Evolutionary conservation across 257 asterid species (phyloP), one percentile per base, ranked within the genome.

Genomic region (Solanum arcanum): DNA sequence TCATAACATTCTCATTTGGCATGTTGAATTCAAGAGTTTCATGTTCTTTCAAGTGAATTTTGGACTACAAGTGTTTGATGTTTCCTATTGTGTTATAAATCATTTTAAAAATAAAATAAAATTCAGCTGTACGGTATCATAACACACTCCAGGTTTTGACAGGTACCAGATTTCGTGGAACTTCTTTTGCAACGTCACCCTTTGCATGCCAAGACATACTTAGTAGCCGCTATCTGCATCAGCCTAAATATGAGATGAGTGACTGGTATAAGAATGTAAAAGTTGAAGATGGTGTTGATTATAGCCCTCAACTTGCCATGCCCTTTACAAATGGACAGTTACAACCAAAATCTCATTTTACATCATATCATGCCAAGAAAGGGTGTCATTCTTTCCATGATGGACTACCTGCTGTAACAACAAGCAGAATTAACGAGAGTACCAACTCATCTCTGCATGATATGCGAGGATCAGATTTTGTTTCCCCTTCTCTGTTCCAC

Each of bases 181-280:
- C 88, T 49, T 82, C 92, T 49, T 87, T 83, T 77, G 87, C 88
- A 27, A 52, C 89, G 11, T 81, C 93, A 12, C 88, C 93, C 27
- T 88, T 89, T 75, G 86, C 87, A 2, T 85, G 92, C 89, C 92
- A 85, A 84, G 91, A 89, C 47, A 81, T 89, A 84, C 91, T 89
- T 68, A 90, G 89, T 0, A 46, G 85, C 39, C 73, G 77, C 87
- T 64, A 47, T 41, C 69, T 83, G 83, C 91, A 84, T 84, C 86
- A 85, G 5, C 91, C 85, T 20, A 91, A 87, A 85, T 88, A 81
- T 84, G 91, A 82, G 41, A 86, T 83, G 52, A 87, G 77, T 41
- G 89, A 87, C 59, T 90, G 91, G 90, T 83, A 33, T 13, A 86
- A 84, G 80, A 84, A 84, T 75, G 85, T 88, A 56, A 89, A 90